Conservation (phyloP, 345 rosid species). For the Aquilaria sinensis region DNA sequence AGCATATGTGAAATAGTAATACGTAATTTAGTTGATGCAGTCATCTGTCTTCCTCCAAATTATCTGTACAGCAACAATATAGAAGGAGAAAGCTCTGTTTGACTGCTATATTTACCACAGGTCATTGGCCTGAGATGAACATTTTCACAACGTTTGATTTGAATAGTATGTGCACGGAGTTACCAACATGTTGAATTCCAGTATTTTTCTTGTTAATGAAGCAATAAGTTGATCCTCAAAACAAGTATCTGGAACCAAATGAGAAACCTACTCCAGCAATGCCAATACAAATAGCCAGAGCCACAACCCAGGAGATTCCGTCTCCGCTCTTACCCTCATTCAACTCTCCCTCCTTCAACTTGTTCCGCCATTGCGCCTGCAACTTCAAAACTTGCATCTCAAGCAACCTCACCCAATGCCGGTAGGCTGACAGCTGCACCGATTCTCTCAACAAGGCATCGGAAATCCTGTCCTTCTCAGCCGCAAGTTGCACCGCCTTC, state of each 20-base stretch:
- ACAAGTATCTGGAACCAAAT: slow-evolving; percentile 23
- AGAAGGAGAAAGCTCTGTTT: no score
- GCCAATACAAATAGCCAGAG: slow-evolving; percentile 41
- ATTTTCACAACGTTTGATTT: no score
- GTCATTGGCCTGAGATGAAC: no score
- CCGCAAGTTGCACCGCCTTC: slow-evolving; percentile 27
- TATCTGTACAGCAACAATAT: no score
- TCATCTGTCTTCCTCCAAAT: no score
- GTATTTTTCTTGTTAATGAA: no score
- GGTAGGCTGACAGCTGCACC: slow-evolving; percentile 31
- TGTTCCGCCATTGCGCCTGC: slow-evolving; percentile 12
- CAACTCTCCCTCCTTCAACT: slow-evolving; percentile 7
- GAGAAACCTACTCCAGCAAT: slow-evolving; percentile 39
- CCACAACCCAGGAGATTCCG: slow-evolving; percentile 25
- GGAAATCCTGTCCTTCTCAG: slow-evolving; percentile 34
- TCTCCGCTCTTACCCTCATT: neutral
- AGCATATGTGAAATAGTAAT: no score
- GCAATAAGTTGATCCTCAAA: slow-evolving; percentile 1
- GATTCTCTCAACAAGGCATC: slow-evolving; percentile 36
- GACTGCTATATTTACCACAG: no score
- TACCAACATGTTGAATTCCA: no score
- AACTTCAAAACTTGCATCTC: slow-evolving; percentile 35
- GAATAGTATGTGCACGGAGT: no score
- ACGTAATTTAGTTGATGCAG: no score
- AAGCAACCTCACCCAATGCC: slow-evolving; percentile 45